Percentiles rank a stretch among this genome's conserved stretches.
Conservation (phyloP, 768 basidiomycete species). For the Tulasnella sp. region DNA sequence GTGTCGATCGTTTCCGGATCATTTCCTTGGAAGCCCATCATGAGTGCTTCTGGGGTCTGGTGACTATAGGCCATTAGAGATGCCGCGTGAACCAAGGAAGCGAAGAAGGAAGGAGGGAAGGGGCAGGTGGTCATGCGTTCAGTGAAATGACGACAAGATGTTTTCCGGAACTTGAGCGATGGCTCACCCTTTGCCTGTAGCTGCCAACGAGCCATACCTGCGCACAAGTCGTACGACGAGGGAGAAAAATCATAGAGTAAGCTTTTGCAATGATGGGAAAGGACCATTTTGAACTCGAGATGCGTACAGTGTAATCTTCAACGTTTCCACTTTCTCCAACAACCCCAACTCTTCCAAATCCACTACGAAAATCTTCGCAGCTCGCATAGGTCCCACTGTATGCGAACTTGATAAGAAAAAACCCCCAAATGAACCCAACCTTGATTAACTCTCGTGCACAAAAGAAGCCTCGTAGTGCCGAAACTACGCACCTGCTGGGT, state of each 20-base stretch:
- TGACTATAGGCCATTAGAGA: conserved; percentile 28
- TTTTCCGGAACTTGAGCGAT: conserved; percentile 37
- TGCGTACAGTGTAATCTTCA: conserved; percentile 75
- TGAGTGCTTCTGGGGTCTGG: conserved; percentile 33
- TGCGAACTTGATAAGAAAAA: conserved; percentile 47
- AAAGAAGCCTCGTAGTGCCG: too few species aligned
- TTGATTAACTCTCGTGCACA: neutral
- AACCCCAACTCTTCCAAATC: conserved; percentile 62
- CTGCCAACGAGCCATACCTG: conserved; percentile 87
- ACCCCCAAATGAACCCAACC: conserved; percentile 26
- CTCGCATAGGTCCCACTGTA: conserved; percentile 82
- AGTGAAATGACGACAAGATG: conserved; percentile 26
- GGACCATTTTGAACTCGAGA: neutral
- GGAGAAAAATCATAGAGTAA: neutral
- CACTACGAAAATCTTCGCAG: conserved; percentile 77
- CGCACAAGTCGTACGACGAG: neutral
- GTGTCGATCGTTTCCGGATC: conserved; percentile 93
- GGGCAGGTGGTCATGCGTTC: conserved; percentile 22
- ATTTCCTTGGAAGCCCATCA: conserved; percentile 32
- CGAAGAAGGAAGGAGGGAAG: conserved; percentile 6
- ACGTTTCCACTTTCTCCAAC: conserved; percentile 62
- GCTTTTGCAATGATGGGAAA: conserved; percentile 16
- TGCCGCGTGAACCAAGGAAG: too few species aligned
- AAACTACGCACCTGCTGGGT: conserved; percentile 41
- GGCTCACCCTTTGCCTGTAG: conserved; percentile 57